These are phyloP conservation scores for Fusarium avenaceum DNA, from an alignment of 2,329 filamentous ascomycete genomes.

Conservation along the genomic window DNA sequence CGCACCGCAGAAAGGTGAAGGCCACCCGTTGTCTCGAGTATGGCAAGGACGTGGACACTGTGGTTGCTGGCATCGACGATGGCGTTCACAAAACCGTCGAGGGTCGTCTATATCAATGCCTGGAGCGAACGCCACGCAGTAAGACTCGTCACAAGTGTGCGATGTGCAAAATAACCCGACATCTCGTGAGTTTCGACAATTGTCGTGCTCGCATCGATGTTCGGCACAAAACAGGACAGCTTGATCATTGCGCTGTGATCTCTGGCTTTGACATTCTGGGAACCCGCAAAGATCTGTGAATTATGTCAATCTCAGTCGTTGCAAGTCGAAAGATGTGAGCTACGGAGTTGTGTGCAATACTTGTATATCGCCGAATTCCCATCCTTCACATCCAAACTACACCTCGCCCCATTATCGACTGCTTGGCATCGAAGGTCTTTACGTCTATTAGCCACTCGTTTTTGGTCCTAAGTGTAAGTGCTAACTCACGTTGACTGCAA, in stretches of 20 bases:
- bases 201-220: slow-evolving; percentile 48
- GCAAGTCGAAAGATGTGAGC: background rate
- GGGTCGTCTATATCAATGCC: slow-evolving; percentile 33
- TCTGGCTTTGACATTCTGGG: slow-evolving; percentile 44
- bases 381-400: slow-evolving; percentile 42
- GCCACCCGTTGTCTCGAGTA: slow-evolving; percentile 45
- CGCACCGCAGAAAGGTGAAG: slow-evolving; percentile 47
- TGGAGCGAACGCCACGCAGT: slow-evolving; percentile 45
- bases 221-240: slow-evolving; percentile 47
- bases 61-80: slow-evolving; percentile 45
- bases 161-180: slow-evolving; percentile 42
- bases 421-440: slow-evolving; percentile 45
- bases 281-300: slow-evolving; percentile 49
- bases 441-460: slow-evolving; percentile 13
- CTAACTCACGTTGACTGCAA: slow-evolving; percentile 47
- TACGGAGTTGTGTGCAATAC: slow-evolving; percentile 49
- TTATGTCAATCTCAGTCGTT: slow-evolving; percentile 3
- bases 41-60: slow-evolving; percentile 48
- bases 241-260: slow-evolving; percentile 33
- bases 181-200: slow-evolving; percentile 41
- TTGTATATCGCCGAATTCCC: slow-evolving; percentile 25
- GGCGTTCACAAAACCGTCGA: slow-evolving; percentile 49
- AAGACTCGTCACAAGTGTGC: slow-evolving; percentile 49
- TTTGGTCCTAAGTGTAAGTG: background rate
- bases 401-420: slow-evolving; percentile 44